Percentiles rank a stretch among this genome's conserved stretches.
Conservation (phyloP, 1,139 yeast genomes). For the Zygosaccharomyces pseudobailii region DNA sequence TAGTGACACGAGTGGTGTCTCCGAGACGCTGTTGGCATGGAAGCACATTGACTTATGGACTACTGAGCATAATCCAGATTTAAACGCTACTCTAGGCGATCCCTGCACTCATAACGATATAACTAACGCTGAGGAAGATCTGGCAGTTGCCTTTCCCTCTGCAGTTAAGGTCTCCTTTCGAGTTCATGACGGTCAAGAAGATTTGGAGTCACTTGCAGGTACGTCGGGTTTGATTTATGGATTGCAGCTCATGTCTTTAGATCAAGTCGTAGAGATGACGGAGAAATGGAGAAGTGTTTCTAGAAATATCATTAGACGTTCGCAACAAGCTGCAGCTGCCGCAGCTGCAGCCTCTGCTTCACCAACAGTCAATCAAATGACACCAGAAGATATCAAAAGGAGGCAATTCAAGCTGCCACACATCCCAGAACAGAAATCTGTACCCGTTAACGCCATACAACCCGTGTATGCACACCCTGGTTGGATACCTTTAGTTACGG, state of each 20-base stretch:
- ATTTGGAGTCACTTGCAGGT: conserved; percentile 45
- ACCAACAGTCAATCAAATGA: background rate
- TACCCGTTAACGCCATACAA: conserved; percentile 71
- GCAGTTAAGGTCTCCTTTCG: conserved; percentile 56
- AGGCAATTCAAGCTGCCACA: conserved; percentile 34
- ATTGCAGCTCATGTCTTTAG: conserved; percentile 57
- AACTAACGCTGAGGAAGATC: conserved; percentile 58
- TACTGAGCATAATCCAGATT: conserved; percentile 49
- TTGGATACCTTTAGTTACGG: conserved; percentile 90
- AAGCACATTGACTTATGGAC: conserved; percentile 64
- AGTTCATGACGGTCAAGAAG: conserved; percentile 66
- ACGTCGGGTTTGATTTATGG: conserved; percentile 62
- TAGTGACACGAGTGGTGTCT: conserved; percentile 48
- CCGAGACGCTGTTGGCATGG: conserved; percentile 64
- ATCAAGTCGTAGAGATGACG: conserved; percentile 59
- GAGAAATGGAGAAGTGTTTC: conserved; percentile 66
- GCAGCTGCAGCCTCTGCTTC: conserved; percentile 3
- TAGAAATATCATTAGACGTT: conserved; percentile 39
- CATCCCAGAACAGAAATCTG: conserved; percentile 60
- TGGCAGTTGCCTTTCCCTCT: conserved; percentile 52
- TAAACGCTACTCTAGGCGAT: conserved; percentile 52
- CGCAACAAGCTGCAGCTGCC: conserved; percentile 6
- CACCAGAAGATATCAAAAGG: conserved; percentile 7
- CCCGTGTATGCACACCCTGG: conserved; percentile 74
- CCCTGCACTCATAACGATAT: conserved; percentile 63